Evolutionary conservation across 495 filamentous ascomycete species (phyloP), one percentile per base, ranked within the genome.

Genomic region (Penicillium ucsense): DNA sequence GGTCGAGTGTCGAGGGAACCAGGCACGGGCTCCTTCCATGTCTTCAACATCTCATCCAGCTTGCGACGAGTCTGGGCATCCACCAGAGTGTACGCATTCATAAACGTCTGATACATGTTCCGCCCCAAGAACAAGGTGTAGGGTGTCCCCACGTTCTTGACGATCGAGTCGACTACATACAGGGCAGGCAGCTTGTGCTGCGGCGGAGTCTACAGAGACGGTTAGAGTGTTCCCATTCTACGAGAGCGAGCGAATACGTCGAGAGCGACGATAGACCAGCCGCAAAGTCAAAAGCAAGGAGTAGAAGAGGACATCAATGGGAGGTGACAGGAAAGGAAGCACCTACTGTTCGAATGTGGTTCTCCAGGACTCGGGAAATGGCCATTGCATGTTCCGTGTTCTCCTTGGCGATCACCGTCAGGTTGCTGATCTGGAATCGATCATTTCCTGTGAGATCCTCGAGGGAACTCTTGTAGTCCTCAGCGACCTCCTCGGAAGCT

Each of bases 81-180:
- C 49, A 96, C 89, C 54, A 92, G 74, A 4, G 82, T 83, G 62
- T 96, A 98, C 45, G 94, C 88, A 53, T 88, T 84, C 89, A 98
- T 96, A 63, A 95, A 98, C 11, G 87, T 95, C 53, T 80, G 77
- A 63, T 88, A 97, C 48, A 98, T 79, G 63, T 91, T 89, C 12
- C 86, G 82, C 35, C 92, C 87, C 50, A 98, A 82, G 63, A 92
- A 96, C 5, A 95, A 76, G 2, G 89, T 94, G 67, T 97, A 98
- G 41, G 92, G 94, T 1, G 89, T 95, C 29, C 94, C 94, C 47
- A 97, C 89, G 75, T 97, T 97, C 71, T 98, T 98, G 57, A 92
- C 92, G 47, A 98, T 86, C 6, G 90, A 96, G 70, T 98, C 92
- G 61, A 96, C 86, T 55, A 98, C 84, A 72, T 97, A 98, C n/a